These are phyloP conservation scores for Claviceps fusiformis DNA, from an alignment of 2,329 filamentous ascomycete genomes.

Conservation along the genomic window DNA sequence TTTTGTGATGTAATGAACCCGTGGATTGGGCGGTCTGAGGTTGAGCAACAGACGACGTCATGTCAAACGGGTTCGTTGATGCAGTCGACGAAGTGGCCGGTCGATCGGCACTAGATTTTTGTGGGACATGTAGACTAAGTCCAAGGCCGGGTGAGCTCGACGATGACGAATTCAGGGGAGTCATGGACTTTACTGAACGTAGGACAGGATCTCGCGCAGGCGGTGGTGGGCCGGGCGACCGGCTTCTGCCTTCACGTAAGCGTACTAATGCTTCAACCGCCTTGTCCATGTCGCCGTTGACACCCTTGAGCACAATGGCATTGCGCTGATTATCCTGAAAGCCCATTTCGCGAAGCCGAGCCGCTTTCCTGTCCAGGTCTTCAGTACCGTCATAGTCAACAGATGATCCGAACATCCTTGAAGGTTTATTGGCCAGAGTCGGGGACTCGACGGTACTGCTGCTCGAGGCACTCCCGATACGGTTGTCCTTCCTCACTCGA, in stretches of 20 bases:
- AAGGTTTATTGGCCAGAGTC: conserved; percentile 46
- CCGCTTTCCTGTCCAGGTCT: conserved; percentile 63
- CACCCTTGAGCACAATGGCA: conserved; percentile 63
- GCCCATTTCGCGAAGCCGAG: conserved; percentile 75
- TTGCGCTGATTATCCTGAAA: conserved; percentile 78
- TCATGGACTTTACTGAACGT: conserved; percentile 38
- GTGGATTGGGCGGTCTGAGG: conserved; percentile 54
- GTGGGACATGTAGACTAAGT: conserved; percentile 20
- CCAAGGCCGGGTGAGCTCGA: conserved; percentile 16
- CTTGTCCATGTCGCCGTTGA: conserved; percentile 74
- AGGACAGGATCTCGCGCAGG: conserved; percentile 33
- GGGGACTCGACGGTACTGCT: conserved; percentile 17
- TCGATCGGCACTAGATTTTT: conserved; percentile 17
- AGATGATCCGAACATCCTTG: conserved; percentile 55
- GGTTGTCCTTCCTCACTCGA: conserved; percentile 42
- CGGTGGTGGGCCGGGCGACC: conserved; percentile 21
- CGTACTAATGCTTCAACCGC: conserved; percentile 75
- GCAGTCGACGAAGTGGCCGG: conserved; percentile 28
- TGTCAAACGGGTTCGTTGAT: conserved; percentile 58
- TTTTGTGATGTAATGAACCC: conserved; percentile 44
- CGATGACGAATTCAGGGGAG: conserved; percentile 32
- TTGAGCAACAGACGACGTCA: conserved; percentile 34
- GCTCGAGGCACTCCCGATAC: conserved; percentile 15
- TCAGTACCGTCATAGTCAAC: conserved; percentile 40
- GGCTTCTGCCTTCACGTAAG: conserved; percentile 56